Evolutionary conservation across 495 filamentous ascomycete genomes (phyloP).

Genomic region (Xylaria curta): DNA sequence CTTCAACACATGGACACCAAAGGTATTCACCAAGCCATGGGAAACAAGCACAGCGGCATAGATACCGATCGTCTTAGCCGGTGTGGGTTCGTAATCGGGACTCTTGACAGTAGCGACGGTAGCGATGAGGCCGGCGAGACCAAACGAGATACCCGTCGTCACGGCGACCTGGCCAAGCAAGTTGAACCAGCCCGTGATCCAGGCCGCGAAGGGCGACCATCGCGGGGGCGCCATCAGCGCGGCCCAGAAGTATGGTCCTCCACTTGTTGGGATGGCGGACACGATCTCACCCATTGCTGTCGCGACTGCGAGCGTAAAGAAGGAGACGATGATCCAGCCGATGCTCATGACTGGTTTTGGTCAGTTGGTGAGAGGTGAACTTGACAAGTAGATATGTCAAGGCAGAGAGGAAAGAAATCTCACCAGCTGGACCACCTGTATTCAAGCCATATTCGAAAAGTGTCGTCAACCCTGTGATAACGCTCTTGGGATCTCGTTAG

Average conservation of each 20-base stretch:
- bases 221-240: slow-evolving; percentile 64
- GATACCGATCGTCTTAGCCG: slow-evolving; percentile 62
- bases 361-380: not conserved
- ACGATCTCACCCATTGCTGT: slow-evolving; percentile 71
- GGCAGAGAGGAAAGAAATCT: slow-evolving; percentile 29
- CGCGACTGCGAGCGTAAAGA: slow-evolving; percentile 65
- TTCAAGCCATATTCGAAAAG: slow-evolving; percentile 61
- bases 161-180: slow-evolving; percentile 68
- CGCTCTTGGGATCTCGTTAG: slow-evolving; percentile 49
- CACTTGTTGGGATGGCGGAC: slow-evolving; percentile 67
- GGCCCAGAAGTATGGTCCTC: slow-evolving; percentile 72
- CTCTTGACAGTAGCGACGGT: slow-evolving; percentile 64
- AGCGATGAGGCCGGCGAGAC: slow-evolving; percentile 65
- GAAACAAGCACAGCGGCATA: slow-evolving; percentile 66
- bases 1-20: slow-evolving; percentile 52
- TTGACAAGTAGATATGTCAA: not conserved
- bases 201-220: slow-evolving; percentile 64
- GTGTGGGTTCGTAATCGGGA: slow-evolving; percentile 54
- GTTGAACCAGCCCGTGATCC: slow-evolving; percentile 72
- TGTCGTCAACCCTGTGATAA: slow-evolving; percentile 68
- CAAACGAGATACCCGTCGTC: slow-evolving; percentile 71
- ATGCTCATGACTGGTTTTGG: slow-evolving; percentile 20
- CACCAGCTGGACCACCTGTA: slow-evolving; percentile 65
- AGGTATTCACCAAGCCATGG: slow-evolving; percentile 66
- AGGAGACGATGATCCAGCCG: slow-evolving; percentile 66